Conservation (phyloP, 345 rosid genomes). For the Lepidium africanum region DNA sequence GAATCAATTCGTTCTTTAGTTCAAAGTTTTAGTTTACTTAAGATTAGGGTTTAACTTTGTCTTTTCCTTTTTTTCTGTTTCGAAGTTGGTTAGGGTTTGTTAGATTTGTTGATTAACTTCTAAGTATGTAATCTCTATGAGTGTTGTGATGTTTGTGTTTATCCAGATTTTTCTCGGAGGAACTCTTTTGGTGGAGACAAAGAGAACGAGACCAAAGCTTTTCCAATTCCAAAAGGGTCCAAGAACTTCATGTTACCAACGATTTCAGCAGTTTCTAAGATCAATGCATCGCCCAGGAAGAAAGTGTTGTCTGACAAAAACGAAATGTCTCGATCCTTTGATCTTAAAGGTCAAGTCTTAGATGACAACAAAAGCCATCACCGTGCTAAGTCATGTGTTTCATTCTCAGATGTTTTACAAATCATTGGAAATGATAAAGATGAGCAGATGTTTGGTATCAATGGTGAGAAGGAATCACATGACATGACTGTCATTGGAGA, state of each 20-base stretch:
- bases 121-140: not conserved
- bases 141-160: not conserved
- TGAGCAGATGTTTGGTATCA: conserved; percentile 2
- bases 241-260: conserved; percentile 92
- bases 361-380: conserved; percentile 31
- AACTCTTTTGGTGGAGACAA: conserved; percentile 41
- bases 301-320: conserved; percentile 58
- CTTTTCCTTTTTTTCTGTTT: not conserved
- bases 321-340: conserved; percentile 35
- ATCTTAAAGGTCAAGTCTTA: conserved; percentile 27
- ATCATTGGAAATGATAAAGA: conserved; percentile 30
- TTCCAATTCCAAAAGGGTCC: conserved; percentile 38
- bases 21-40: not conserved
- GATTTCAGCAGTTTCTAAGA: conserved; percentile 73
- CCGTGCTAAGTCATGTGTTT: conserved; percentile 31
- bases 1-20: not conserved
- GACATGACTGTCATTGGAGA: too few species aligned
- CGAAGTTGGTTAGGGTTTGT: not conserved
- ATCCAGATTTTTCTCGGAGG: conserved; percentile 38
- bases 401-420: conserved; percentile 34
- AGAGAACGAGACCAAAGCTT: conserved; percentile 44
- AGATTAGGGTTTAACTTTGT: not conserved
- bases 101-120: not conserved
- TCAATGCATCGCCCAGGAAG: conserved; percentile 67
- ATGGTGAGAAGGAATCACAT: conserved; percentile 5